Base-by-base conservation (phyloP, 257 asterid species). In the Penstemon newberryi region DNA sequence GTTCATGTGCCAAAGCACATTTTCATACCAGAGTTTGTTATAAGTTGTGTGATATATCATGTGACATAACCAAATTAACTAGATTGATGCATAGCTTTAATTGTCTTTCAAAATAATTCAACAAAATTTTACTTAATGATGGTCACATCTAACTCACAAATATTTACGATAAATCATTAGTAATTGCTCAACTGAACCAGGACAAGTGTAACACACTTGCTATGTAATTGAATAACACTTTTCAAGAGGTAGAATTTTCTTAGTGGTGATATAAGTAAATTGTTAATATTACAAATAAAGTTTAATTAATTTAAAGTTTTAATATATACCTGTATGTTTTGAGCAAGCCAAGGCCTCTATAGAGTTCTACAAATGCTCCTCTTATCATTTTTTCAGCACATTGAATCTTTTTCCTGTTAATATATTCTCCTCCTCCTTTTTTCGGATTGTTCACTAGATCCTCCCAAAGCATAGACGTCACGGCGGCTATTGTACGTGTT, bases 301-400 rank as follows among this genome's bases (percentile, higher is more conserved):
- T 2, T 3, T 12, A 49, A 25, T 0, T 49, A 7, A 44, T 9
- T 5, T 40, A 11, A 5, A 4, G 4, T 60, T 25, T 2, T 25
- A 25, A 25, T 25, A 25, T 25, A 25, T 25, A 87, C 99, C 97
- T 94, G 91, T 83, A 94, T 19, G 85, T 94, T 67, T 72, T 89
- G 0, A 94, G 91, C 69, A 94, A 78, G 53, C 96, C 92, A 56
- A 94, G 96, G 70, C 97, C 99, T 54, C 89, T 80, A 46, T 91
- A 89, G 47, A 94, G 92, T 69, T 94, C 99, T 52, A 94, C 95
- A 87, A 87, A 91, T 40, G 93, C 97, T 63, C 92, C 87, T 77
- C 99, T 72, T 51, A 94, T 89, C 99, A 89, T 91, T 79, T 94
- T 94, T 51, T 91, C 95, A 41, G 97, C 96, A 71, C 86, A 82